phyloP scores from a whole-genome alignment of 129 eudicot species.

The Lonicera japonica region DNA sequence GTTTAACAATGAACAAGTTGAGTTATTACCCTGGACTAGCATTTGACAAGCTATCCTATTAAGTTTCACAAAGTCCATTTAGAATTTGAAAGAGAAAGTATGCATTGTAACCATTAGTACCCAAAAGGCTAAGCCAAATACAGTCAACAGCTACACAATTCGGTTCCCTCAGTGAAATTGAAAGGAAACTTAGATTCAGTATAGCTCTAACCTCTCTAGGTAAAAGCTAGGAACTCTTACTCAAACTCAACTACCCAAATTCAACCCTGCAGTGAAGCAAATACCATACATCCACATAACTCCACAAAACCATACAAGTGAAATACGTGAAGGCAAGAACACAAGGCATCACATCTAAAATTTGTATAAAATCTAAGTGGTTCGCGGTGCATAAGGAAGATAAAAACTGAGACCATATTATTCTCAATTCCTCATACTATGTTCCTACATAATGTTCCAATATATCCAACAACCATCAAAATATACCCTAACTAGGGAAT shows the following conservation, averaged over 20 bases:
- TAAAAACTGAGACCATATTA: too few relatives aligned
- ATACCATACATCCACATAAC: background rate
- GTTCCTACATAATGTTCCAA: too few relatives aligned
- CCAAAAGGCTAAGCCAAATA: background rate
- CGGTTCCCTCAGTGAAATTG: background rate
- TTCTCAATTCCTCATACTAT: too few relatives aligned
- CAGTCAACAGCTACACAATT: background rate
- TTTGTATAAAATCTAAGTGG: too few relatives aligned
- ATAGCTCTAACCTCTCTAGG: background rate
- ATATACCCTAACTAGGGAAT: too few relatives aligned
- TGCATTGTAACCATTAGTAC: background rate
- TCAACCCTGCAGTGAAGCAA: background rate
- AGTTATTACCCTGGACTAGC: too few relatives aligned
- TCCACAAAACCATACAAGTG: too few relatives aligned
- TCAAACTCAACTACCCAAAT: background rate
- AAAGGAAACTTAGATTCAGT: background rate
- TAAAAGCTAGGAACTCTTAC: background rate
- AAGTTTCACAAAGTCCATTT: background rate
- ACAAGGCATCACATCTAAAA: too few relatives aligned
- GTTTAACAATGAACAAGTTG: too few relatives aligned
- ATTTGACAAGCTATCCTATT: too few relatives aligned
- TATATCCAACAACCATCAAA: too few relatives aligned
- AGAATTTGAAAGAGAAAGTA: background rate
- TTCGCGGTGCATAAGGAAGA: too few relatives aligned
- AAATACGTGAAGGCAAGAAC: background rate